Evolutionary conservation across 257 asterid species (phyloP).

Genomic region (Salvia splendens): DNA sequence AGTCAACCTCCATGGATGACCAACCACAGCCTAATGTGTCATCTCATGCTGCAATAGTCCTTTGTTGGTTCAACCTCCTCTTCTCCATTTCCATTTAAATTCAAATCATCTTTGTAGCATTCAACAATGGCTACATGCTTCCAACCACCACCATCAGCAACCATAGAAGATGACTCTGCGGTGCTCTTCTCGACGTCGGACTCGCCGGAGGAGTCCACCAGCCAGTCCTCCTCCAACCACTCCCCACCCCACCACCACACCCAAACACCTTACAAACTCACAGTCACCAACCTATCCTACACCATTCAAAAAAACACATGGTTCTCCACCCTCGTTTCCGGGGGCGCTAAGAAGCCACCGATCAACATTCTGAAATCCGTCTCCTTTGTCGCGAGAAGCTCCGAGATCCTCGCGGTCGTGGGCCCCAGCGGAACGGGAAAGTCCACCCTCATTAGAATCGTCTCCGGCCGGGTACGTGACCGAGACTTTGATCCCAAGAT

Average conservation of each 20-base stretch:
- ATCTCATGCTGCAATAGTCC: constrained; percentile 30
- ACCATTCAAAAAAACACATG: constrained; percentile 43
- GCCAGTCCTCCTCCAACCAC: constrained; percentile 57
- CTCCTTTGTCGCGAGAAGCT: constrained; percentile 64
- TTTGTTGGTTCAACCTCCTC: constrained; percentile 56
- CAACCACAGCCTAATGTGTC: constrained; percentile 44
- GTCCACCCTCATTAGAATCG: constrained; percentile 62
- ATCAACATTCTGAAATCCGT: constrained; percentile 63
- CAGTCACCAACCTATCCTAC: constrained; percentile 60
- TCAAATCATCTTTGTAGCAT: constrained; percentile 15
- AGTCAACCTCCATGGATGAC: constrained; percentile 46
- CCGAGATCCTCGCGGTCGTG: constrained; percentile 66
- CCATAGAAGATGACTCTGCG: constrained; percentile 60
- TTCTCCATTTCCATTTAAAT: constrained; percentile 21
- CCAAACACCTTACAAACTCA: constrained; percentile 47
- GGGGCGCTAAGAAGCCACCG: constrained; percentile 43
- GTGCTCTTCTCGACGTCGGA: constrained; percentile 66
- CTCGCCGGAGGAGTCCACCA: constrained; percentile 62
- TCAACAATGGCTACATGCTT: constrained; percentile 54
- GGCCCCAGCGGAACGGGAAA: constrained; percentile 95
- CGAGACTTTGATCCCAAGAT: constrained; percentile 52
- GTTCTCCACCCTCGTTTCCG: constrained; percentile 12
- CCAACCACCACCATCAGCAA: constrained; percentile 43
- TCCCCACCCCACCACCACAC: constrained; percentile 50
- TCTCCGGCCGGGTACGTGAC: constrained; percentile 64